Percentiles rank a stretch among this genome's conserved stretches.
Evolutionary conservation across 1,284 basidiomycete genomes (phyloP).

Genomic region (Exobasidium rhododendri): DNA sequence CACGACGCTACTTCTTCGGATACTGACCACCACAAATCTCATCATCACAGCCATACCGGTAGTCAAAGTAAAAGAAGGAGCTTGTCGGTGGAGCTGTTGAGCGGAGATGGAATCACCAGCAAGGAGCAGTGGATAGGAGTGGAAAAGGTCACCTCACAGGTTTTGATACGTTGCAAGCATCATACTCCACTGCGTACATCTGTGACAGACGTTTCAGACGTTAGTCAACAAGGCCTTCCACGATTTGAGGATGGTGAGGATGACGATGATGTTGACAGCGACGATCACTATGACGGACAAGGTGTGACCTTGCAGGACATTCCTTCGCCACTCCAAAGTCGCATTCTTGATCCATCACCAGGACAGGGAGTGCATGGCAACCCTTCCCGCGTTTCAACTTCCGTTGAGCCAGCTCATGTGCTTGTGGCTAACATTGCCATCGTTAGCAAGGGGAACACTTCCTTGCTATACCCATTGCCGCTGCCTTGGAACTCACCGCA

Average conservation of each 20-base stretch:
- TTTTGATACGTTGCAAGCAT: not conserved
- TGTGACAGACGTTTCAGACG: not conserved
- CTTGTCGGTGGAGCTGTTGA: not conserved
- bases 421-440: not conserved
- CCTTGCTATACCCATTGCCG: not conserved
- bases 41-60: not conserved
- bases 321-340: not conserved
- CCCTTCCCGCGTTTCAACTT: no score
- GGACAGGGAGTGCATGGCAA: no score
- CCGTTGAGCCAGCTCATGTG: not conserved
- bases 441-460: not conserved
- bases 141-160: not conserved
- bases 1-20: not conserved
- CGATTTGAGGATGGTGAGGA: not conserved
- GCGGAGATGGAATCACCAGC: not conserved
- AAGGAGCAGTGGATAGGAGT: conserved; percentile 1
- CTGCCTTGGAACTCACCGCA: not conserved
- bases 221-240: not conserved
- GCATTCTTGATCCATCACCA: not conserved
- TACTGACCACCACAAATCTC: not conserved
- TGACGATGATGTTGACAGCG: conserved; percentile 1
- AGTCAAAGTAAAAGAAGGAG: not conserved
- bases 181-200: not conserved
- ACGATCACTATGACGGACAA: not conserved
- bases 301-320: not conserved